Percentiles rank a stretch among this genome's conserved stretches.
These are phyloP conservation scores for Trypanosoma grayi DNA, from an alignment of 208 protist genomes.

Conservation along the genomic window DNA sequence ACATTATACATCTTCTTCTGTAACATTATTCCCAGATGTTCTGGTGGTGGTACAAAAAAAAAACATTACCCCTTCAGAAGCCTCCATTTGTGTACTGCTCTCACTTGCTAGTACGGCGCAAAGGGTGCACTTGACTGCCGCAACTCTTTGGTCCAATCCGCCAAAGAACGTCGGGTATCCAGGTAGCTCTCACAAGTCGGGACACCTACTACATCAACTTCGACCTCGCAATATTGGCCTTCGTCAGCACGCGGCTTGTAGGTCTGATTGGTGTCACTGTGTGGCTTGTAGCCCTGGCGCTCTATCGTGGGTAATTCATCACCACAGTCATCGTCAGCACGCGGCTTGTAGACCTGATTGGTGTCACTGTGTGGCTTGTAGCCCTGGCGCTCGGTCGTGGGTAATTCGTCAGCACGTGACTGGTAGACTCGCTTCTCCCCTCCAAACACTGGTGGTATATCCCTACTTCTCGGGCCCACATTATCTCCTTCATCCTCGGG, in stretches of 20 bases:
- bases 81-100: too few species aligned
- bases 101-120: constrained; percentile 6
- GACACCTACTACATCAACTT: background rate
- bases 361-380: background rate
- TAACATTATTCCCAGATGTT: too few species aligned
- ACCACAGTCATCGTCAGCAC: background rate
- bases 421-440: too few species aligned
- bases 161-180: background rate
- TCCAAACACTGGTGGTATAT: too few species aligned
- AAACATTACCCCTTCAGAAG: too few species aligned
- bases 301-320: too few species aligned
- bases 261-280: background rate
- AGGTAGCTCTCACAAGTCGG: background rate
- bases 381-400: too few species aligned
- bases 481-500: too few species aligned
- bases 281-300: background rate
- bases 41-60: too few species aligned
- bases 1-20: too few species aligned
- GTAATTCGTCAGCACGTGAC: too few species aligned
- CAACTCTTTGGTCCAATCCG: constrained; percentile 2
- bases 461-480: too few species aligned
- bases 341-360: background rate
- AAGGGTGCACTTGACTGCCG: background rate
- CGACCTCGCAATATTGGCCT: background rate
- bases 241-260: background rate